A percentile compares a stretch with the other conserved stretches of the same genome.
Evolutionary conservation across 2,329 filamentous ascomycete species (phyloP).

Genomic region (Calonectria henricotiae): DNA sequence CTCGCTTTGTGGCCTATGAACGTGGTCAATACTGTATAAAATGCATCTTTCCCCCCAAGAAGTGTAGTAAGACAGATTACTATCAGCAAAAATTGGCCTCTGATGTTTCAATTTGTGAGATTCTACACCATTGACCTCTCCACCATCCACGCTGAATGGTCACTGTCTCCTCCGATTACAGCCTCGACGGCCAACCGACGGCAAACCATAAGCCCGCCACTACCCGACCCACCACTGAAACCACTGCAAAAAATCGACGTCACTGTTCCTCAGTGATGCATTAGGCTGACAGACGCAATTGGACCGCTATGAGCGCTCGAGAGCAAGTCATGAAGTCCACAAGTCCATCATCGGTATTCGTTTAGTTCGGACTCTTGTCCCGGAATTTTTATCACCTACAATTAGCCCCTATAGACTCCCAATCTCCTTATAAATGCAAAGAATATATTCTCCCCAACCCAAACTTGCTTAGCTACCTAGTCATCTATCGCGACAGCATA

Average conservation of each 20-base stretch:
- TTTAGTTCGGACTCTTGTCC: constrained; percentile 14
- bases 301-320: constrained; percentile 5
- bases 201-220: constrained; percentile 47
- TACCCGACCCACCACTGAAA: constrained; percentile 45
- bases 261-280: constrained; percentile 40
- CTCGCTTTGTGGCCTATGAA: background rate
- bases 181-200: constrained; percentile 34
- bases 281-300: constrained; percentile 31
- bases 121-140: background rate
- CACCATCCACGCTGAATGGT: constrained; percentile 31
- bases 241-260: constrained; percentile 41
- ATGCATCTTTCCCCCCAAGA: background rate
- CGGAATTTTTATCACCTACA: constrained; percentile 1
- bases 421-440: background rate
- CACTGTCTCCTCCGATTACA: constrained; percentile 30
- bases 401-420: background rate
- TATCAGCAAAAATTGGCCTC: background rate
- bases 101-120: background rate
- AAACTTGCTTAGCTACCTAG: constrained; percentile 19
- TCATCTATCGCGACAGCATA: constrained; percentile 44
- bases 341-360: background rate
- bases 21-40: background rate
- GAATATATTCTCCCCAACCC: background rate
- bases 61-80: background rate
- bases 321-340: background rate